These are phyloP conservation scores for Ceraceosorus guamensis DNA, from an alignment of 1,284 basidiomycete species.

Conservation along the genomic window DNA sequence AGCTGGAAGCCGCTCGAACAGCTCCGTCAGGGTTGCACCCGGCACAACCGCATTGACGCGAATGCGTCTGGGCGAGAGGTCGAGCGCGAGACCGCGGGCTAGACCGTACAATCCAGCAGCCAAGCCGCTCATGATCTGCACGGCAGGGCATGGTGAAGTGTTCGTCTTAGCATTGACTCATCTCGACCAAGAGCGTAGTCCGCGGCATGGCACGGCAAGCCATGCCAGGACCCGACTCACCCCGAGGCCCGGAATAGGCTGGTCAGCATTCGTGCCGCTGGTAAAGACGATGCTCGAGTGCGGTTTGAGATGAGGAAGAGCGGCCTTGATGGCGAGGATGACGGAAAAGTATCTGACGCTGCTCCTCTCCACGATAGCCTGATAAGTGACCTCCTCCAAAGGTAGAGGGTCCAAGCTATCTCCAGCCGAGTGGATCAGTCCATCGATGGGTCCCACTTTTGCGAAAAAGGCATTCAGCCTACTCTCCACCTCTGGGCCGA, in stretches of 20 bases:
- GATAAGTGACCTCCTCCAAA: constrained; percentile 11
- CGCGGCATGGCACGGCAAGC: no score
- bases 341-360: constrained; percentile 13
- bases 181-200: neutral
- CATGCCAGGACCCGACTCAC: neutral
- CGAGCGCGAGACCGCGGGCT: constrained; percentile 15
- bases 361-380: constrained; percentile 14
- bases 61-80: constrained; percentile 14
- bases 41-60: constrained; percentile 21
- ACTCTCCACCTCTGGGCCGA: constrained; percentile 2
- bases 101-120: constrained; percentile 14
- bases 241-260: constrained; percentile 12
- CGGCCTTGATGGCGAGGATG: constrained; percentile 19
- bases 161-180: neutral
- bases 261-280: constrained; percentile 14
- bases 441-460: constrained; percentile 20
- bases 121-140: constrained; percentile 5
- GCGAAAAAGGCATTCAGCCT: constrained; percentile 13
- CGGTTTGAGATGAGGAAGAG: constrained; percentile 2
- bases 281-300: constrained; percentile 18
- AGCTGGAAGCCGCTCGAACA: neutral
- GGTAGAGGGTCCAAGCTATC: constrained; percentile 10
- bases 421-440: constrained; percentile 24
- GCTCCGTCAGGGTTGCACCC: constrained; percentile 1
- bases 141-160: neutral